Percentiles rank a stretch among this genome's conserved stretches.
phyloP scores from a whole-genome alignment of 73 alveolate genomes.

The Tetrahymena elliotti region DNA sequence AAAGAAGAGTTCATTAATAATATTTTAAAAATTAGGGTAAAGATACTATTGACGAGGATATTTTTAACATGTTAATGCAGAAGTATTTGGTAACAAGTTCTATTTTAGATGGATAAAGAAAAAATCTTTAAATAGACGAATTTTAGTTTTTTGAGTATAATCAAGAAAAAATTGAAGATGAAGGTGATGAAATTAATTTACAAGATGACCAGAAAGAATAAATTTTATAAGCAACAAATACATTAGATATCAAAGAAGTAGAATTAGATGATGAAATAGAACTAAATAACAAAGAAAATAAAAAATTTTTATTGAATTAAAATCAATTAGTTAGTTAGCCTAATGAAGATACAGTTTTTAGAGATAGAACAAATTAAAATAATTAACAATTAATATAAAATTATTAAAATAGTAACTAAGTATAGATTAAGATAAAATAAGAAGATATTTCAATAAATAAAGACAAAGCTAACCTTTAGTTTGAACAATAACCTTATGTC shows the following conservation, averaged over 20 bases:
- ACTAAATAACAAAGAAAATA: neutral
- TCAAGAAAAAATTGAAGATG: neutral
- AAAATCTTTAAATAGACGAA: constrained; percentile 27
- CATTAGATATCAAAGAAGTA: neutral
- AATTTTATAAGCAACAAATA: neutral
- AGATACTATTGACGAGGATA: constrained; percentile 85
- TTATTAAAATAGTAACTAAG: neutral
- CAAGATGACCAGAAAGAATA: neutral
- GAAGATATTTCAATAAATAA: neutral
- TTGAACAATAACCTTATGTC: neutral
- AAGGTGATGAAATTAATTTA: neutral
- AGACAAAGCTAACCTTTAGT: neutral
- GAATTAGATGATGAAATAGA: neutral
- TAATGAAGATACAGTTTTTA: neutral
- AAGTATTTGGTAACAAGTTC: constrained; percentile 67
- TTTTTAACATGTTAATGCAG: constrained; percentile 69
- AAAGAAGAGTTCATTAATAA: too few species aligned
- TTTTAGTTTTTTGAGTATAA: neutral
- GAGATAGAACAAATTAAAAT: neutral
- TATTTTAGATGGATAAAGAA: constrained; percentile 67
- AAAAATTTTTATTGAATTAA: too few species aligned
- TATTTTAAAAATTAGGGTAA: constrained; percentile 44
- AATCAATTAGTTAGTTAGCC: neutral
- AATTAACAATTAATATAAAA: neutral
- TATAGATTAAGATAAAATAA: neutral